Evolutionary conservation across 164 flowering plant genomes (phyloP).

Genomic region (Hamamelis virginiana): DNA sequence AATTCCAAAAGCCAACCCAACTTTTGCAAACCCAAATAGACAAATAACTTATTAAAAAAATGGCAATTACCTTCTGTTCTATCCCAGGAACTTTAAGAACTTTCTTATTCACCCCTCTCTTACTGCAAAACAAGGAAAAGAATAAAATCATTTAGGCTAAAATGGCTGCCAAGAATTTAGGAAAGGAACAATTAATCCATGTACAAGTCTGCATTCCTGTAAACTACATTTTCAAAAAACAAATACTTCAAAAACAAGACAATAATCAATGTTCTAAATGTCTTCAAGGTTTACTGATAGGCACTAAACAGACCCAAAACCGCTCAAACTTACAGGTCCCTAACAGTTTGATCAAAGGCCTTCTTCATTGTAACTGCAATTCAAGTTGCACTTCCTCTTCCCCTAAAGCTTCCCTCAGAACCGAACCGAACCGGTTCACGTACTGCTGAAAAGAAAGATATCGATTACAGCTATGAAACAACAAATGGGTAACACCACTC

Average conservation of each 20-base stretch:
- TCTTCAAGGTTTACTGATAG: not conserved
- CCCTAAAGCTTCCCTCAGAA: constrained; percentile 6
- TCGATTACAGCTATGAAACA: constrained; percentile 5
- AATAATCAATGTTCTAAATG: not conserved
- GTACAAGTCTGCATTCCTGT: not conserved
- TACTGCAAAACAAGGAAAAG: constrained; percentile 50
- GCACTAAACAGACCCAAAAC: not conserved
- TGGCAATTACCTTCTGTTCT: constrained; percentile 82
- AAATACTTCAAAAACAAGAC: not conserved
- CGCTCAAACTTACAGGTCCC: constrained; percentile 78
- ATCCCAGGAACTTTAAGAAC: constrained; percentile 95
- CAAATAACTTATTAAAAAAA: not conserved
- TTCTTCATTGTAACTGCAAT: constrained; percentile 64
- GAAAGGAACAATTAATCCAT: too few relatives aligned
- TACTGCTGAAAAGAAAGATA: not conserved
- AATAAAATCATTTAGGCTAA: not conserved
- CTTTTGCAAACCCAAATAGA: not conserved
- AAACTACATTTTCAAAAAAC: not conserved
- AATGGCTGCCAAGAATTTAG: too few relatives aligned
- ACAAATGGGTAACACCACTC: not conserved
- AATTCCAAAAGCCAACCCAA: too few relatives aligned
- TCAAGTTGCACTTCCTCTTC: constrained; percentile 17
- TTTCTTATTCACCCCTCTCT: constrained; percentile 96
- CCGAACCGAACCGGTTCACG: not conserved
- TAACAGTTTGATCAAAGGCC: constrained; percentile 85